Evolutionary conservation across 768 basidiomycete genomes (phyloP), one percentile per base, ranked within the genome.

Genomic region (Amanita molliuscula): DNA sequence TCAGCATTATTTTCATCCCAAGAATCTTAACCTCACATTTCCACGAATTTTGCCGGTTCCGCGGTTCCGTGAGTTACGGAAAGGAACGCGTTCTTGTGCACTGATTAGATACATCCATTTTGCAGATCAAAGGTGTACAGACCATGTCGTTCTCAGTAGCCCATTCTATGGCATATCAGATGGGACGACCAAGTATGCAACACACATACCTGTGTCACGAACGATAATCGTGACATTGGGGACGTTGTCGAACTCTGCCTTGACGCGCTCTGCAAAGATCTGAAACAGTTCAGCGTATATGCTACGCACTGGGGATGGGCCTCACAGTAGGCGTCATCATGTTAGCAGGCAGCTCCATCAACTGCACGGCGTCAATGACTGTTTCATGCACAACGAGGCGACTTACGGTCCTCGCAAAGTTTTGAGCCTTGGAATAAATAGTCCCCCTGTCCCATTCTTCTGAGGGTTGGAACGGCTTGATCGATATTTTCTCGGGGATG

Each of bases 321-420:
- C 73, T 38, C 57, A 83, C 83, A 11, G 88, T 88, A 7, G 89
- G 90, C 1, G 88, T 91, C 71, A 89, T 69, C 64, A 91, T 78
- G 62, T 93, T 93, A 1, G 79, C 89, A 46, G 91, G 91, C 4
- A 87, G 67, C 65, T 93, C 91, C 80, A 79, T 83, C 42, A 93
- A 72, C 84, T 89, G 61, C 44, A 35, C 3, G 42, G 26, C 36
- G 18, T 15, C 28, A 9, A 53, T 34, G 36, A n/a, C 47, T 40
- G 44, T 42, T n/a, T 8, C n/a, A 20, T 23, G 20, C 21, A 48
- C 31, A 25, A 31, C 51, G 36, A 35, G 41, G 41, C 44, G 10
- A 52, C 73, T 50, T 62, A 84, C 84, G 36, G 87, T 88, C 37
- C 87, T 75, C 21, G 87, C 86, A 53, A 87, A 66, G 61, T 90